Percentiles rank a stretch among this genome's conserved stretches.
These are phyloP conservation scores for Quercus mongolica DNA, from an alignment of 306 rosid genomes.

Conservation along the genomic window DNA sequence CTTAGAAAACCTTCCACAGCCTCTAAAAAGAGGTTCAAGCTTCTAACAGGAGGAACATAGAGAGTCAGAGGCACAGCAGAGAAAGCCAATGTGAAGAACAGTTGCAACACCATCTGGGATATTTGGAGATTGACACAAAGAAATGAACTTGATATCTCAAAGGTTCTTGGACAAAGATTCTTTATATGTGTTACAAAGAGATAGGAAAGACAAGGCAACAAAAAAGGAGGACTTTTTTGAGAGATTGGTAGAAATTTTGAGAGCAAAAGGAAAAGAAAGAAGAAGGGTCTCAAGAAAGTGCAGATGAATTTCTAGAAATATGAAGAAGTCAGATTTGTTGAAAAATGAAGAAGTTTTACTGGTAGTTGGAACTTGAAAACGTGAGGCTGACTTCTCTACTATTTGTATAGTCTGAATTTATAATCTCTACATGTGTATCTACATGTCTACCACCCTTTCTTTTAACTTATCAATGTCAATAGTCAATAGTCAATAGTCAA, in stretches of 20 bases:
- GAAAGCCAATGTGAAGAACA: conserved; percentile 76
- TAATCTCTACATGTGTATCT: too few relatives aligned
- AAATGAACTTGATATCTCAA: conserved; percentile 2
- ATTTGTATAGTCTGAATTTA: too few relatives aligned
- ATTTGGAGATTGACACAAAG: neutral
- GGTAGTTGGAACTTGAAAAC: neutral
- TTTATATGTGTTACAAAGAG: neutral
- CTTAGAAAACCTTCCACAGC: conserved; percentile 55
- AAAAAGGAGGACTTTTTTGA: neutral
- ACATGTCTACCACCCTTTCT: too few relatives aligned
- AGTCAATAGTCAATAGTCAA: too few relatives aligned
- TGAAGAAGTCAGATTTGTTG: neutral
- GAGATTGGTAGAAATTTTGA: neutral
- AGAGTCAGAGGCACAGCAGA: conserved; percentile 77
- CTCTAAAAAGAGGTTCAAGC: conserved; percentile 67
- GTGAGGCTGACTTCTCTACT: neutral
- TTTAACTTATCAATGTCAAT: too few relatives aligned
- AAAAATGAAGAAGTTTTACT: neutral
- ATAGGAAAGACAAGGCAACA: neutral
- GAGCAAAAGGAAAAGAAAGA: neutral
- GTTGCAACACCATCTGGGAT: conserved; percentile 34
- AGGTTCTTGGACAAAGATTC: neutral
- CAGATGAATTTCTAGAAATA: conserved; percentile 3
- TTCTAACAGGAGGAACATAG: conserved; percentile 76
- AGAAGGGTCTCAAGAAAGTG: neutral